Evolutionary conservation across 495 filamentous ascomycete genomes (phyloP).

Genomic region (Lichina pygmaea): DNA sequence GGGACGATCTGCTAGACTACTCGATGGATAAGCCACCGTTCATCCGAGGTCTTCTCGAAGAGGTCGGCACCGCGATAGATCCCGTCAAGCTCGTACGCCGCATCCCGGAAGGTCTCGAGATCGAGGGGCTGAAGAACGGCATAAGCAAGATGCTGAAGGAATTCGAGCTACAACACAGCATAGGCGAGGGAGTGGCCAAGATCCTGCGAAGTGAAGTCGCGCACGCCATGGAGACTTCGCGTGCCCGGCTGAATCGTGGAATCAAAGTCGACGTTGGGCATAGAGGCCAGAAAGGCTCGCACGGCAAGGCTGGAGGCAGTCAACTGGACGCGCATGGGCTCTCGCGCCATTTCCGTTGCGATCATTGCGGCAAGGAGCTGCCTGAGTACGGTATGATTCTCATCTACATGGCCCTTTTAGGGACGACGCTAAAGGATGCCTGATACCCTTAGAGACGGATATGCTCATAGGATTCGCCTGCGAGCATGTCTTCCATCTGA

Average conservation of each 20-base stretch:
- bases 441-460: conserved; percentile 29
- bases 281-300: too few species aligned
- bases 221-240: conserved; percentile 47
- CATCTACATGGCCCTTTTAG: background rate
- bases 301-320: too few species aligned
- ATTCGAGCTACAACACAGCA: conserved; percentile 76
- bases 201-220: conserved; percentile 74
- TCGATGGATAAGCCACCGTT: conserved; percentile 90
- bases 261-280: conserved; percentile 59
- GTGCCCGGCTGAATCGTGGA: conserved; percentile 50
- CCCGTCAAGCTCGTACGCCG: conserved; percentile 70
- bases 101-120: conserved; percentile 75
- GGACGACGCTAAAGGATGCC: background rate
- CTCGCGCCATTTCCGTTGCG: conserved; percentile 15
- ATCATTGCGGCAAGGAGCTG: conserved; percentile 34
- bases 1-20: conserved; percentile 85
- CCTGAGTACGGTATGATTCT: conserved; percentile 18
- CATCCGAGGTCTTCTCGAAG: conserved; percentile 73
- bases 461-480: conserved; percentile 80
- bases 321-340: too few species aligned
- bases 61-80: conserved; percentile 78
- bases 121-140: conserved; percentile 67
- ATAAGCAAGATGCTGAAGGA: conserved; percentile 69
- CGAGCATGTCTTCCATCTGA: conserved; percentile 71
- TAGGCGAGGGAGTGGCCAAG: conserved; percentile 66